Evolutionary conservation across 2,329 filamentous ascomycete species (phyloP), one percentile per base, ranked within the genome.

Genomic region (Didymella exigua): DNA sequence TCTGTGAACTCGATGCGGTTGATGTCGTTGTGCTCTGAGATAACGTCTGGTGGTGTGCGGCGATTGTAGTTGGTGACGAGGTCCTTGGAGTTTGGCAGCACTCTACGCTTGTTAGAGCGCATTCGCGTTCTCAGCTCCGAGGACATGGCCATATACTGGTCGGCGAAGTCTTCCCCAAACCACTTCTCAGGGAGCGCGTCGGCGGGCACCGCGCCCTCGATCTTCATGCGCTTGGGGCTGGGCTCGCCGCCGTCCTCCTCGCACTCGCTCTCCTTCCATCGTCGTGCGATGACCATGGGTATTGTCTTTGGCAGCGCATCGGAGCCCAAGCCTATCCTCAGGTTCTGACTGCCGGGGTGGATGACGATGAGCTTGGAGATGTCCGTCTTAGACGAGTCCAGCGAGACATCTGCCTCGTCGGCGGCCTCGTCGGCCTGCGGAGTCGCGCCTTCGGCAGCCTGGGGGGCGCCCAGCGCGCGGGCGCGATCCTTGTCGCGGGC

Each of bases 1-100:
- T 97, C 92, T 2, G 95, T 99, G 93, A 95, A 99, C 61, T 98
- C 93, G 45, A 98, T 89, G 62, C 95, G 89, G 64, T 96, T 82
- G 0, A 93, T 90, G 68, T 99, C 95, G 72, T 98, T 99, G 77
- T 98, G 95, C 69, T 95, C 90, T 5, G 90, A 88, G 56, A 99
- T 98, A 43, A 89, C 84, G 64, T 98, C 95, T 6, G 91, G 88
- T 29, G 89, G 86, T 0, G 87, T 90, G 42, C 91, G 85, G 48
- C 90, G 86, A 75, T 99, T 99, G 82, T 90, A 98, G 71, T 96
- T 98, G 61, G 93, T 86, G 1, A 97, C 93, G 54, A 97, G 81
- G 70, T 99, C 95, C 75, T 96, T 96, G 0, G 93, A 97, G 72
- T 98, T 98, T n/a, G 95, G 95, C 44, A 98, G 78, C 14, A 97